These are phyloP conservation scores for Allomyces macrogynus DNA, from an alignment of 192 early-diverging fungal species.

Conservation along the genomic window DNA sequence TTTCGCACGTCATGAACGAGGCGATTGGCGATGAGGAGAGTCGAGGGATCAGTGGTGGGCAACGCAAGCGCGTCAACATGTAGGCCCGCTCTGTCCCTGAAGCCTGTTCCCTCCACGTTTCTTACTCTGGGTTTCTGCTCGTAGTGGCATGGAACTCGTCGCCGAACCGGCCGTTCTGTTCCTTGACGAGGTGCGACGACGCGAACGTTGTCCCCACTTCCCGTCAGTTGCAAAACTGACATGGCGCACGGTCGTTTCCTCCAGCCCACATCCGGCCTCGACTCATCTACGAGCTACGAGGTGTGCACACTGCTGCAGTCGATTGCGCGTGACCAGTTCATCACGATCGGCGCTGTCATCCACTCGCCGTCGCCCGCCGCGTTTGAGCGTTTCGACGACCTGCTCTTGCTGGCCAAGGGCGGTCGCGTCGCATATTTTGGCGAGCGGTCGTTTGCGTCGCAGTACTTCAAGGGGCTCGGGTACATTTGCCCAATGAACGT, in stretches of 20 bases:
- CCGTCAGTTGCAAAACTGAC: too few species aligned
- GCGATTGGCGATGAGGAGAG: constrained; percentile 49
- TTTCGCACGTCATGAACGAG: constrained; percentile 49
- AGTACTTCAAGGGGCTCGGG: constrained; percentile 31
- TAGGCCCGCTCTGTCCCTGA: too few species aligned
- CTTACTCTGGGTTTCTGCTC: too few species aligned
- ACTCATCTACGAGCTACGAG: constrained; percentile 57
- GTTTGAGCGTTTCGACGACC: constrained; percentile 68
- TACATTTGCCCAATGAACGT: constrained; percentile 13
- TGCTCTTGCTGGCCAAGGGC: constrained; percentile 56
- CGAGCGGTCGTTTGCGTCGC: constrained; percentile 16
- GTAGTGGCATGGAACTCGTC: constrained; percentile 51
- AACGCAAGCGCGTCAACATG: constrained; percentile 72
- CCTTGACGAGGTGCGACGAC: constrained; percentile 37
- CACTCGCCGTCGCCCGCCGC: constrained; percentile 71
- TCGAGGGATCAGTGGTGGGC: constrained; percentile 66
- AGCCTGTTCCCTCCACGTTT: too few species aligned
- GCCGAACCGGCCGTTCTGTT: constrained; percentile 60
- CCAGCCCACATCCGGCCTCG: constrained; percentile 59
- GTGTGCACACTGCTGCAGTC: constrained; percentile 49
- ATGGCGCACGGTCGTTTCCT: too few species aligned
- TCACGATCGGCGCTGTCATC: constrained; percentile 60
- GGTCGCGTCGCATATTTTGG: constrained; percentile 67
- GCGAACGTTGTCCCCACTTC: too few species aligned
- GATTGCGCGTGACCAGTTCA: constrained; percentile 34